Base-by-base conservation (phyloP, 2,329 filamentous ascomycete species). In the Calonectria pauciramosa region DNA sequence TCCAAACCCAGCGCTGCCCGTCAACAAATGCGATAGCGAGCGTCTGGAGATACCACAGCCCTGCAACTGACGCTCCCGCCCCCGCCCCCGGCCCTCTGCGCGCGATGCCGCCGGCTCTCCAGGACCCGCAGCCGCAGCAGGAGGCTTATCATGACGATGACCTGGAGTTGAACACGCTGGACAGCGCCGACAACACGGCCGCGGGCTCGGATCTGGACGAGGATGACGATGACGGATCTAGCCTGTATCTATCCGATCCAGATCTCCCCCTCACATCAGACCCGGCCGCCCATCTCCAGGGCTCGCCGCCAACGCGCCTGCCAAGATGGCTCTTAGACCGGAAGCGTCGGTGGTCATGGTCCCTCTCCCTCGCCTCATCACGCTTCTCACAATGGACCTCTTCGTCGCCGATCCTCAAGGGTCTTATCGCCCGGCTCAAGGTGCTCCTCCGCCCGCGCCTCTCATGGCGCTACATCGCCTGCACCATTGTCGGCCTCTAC, bases 401-500 rank as follows among this genome's bases (percentile, higher is more conserved):
- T 1, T 72, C 79, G 4, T 68, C 78, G 11, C 66, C 78, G 44
- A 49, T 75, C 3, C 36, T 75, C 20, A 69, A 73, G 7, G 71
- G 72, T 23, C 38, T 77, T 26, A 49, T 64, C 3, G 66, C 72
- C 28, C 70, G 73, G 2, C 49, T 81, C 10, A 75, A 41, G 66
- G 36, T 30, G 1, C 47, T 76, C 7, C 32, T 85, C 7, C 82
- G 81, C 2, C 85, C 86, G 3, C 79, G 86, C 6, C 71, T 85
- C 4, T 82, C 82, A 7, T 81, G 80, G 79, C 83, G 83, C 70
- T 87, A 86, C 65, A 38, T 86, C 26, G 64, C 82, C 18, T 83
- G 79, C 26, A 76, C 80, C 0, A 51, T 82, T 3, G 73, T 83
- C 41, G 74, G 76, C 2, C 51, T 82, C 8, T 88, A 89, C 69